phyloP scores from a whole-genome alignment of 1,284 basidiomycete species.

The Cutaneotrichosporon spelunceum region DNA sequence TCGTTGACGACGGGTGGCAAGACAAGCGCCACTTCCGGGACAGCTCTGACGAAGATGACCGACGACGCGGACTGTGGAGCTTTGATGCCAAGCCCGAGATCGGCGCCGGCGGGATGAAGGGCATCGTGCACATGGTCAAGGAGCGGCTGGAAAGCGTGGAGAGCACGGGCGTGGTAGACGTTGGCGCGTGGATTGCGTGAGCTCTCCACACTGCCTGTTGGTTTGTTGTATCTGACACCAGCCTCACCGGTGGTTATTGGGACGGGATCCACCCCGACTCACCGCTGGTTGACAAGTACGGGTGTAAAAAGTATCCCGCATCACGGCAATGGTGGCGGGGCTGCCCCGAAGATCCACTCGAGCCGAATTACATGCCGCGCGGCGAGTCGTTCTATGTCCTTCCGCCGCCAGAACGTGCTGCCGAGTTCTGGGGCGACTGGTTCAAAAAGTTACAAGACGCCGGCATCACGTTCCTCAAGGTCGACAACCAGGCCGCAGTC shows the following conservation, averaged over 20 bases:
- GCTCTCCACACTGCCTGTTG: no score
- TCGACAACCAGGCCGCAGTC: constrained; percentile 36
- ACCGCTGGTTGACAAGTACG: constrained; percentile 28
- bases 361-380: constrained; percentile 11
- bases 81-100: constrained; percentile 14
- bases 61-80: constrained; percentile 17
- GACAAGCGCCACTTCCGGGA: constrained; percentile 18
- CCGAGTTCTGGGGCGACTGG: constrained; percentile 39
- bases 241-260: constrained; percentile 41
- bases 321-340: constrained; percentile 15
- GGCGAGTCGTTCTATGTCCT: constrained; percentile 20
- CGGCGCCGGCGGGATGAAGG: constrained; percentile 9
- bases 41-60: background rate
- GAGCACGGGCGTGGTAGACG: constrained; percentile 10
- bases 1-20: constrained; percentile 47
- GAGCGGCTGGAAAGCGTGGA: background rate
- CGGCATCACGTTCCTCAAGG: constrained; percentile 40
- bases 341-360: constrained; percentile 13
- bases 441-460: constrained; percentile 28
- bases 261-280: constrained; percentile 32
- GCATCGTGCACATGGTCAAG: constrained; percentile 11
- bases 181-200: constrained; percentile 36
- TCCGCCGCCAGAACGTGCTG: constrained; percentile 30
- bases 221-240: no score
- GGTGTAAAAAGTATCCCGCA: constrained; percentile 22